Percentiles rank a stretch among this genome's conserved stretches.
These are phyloP conservation scores for Aspergillus niger DNA, from an alignment of 2,329 filamentous ascomycete genomes.

Conservation along the genomic window DNA sequence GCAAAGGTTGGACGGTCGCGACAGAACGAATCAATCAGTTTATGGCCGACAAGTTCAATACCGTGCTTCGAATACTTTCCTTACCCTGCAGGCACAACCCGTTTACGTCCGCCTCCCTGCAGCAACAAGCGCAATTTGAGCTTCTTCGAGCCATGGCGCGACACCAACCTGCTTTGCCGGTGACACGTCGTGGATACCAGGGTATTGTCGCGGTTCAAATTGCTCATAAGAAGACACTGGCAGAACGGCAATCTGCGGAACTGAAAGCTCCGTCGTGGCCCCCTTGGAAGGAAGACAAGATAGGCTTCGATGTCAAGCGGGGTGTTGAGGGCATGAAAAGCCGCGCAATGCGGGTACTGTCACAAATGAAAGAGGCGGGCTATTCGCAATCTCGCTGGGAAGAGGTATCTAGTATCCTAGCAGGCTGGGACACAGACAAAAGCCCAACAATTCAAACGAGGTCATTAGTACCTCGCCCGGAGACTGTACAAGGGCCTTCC, in stretches of 20 bases:
- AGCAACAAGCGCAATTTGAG: constrained; percentile 60
- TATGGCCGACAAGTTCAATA: constrained; percentile 51
- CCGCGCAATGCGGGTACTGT: constrained; percentile 57
- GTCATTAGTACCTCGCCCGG: constrained; percentile 41
- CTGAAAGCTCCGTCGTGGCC: constrained; percentile 65
- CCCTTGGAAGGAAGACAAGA: constrained; percentile 64
- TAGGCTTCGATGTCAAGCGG: constrained; percentile 61
- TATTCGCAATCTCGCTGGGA: constrained; percentile 58
- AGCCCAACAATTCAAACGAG: constrained; percentile 66
- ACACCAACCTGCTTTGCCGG: constrained; percentile 54
- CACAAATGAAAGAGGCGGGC: constrained; percentile 61
- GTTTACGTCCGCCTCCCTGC: constrained; percentile 50
- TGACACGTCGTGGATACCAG: constrained; percentile 61
- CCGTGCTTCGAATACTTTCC: constrained; percentile 51
- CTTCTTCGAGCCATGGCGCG: constrained; percentile 60
- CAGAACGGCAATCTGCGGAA: constrained; percentile 60
- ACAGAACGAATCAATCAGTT: constrained; percentile 25
- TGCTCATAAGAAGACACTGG: constrained; percentile 57
- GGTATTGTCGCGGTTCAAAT: constrained; percentile 60
- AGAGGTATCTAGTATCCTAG: constrained; percentile 54
- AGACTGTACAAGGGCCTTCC: constrained; percentile 19
- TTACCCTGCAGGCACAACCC: constrained; percentile 52
- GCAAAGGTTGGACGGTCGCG: constrained; percentile 5
- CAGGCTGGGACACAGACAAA: constrained; percentile 64
- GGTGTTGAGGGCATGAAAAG: constrained; percentile 59